Evolutionary conservation across 331 rosid species (phyloP).

Genomic region (Prunus yedoensis): DNA sequence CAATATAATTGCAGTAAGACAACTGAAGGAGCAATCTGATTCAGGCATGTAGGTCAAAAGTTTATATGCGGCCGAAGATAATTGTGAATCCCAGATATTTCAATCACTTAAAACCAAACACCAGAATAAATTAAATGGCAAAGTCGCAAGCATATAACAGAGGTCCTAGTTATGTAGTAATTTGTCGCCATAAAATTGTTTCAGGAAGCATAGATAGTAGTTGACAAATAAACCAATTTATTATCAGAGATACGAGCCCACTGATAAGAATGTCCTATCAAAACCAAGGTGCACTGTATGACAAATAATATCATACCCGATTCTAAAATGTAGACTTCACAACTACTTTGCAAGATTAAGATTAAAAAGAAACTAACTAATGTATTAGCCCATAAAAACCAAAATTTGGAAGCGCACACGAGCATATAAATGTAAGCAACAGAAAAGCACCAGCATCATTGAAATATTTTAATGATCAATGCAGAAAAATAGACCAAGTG

Average conservation of each 20-base stretch:
- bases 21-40: neutral
- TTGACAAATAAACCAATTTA: neutral
- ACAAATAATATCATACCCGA: neutral
- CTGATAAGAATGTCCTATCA: neutral
- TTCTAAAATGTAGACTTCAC: neutral
- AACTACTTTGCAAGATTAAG: neutral
- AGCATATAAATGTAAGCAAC: neutral
- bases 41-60: neutral
- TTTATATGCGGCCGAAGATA: neutral
- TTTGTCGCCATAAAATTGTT: neutral
- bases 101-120: neutral
- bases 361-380: neutral
- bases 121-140: neutral
- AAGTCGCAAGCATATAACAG: neutral
- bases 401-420: neutral
- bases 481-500: neutral
- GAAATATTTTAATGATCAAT: neutral
- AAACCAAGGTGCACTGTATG: neutral
- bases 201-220: neutral
- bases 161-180: neutral
- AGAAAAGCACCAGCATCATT: neutral
- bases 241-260: neutral
- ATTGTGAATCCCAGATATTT: neutral
- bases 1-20: neutral
- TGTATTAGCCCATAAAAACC: neutral